Evolutionary conservation across 192 early-diverging fungal genomes (phyloP).

Genomic region (Podila clonocystis): DNA sequence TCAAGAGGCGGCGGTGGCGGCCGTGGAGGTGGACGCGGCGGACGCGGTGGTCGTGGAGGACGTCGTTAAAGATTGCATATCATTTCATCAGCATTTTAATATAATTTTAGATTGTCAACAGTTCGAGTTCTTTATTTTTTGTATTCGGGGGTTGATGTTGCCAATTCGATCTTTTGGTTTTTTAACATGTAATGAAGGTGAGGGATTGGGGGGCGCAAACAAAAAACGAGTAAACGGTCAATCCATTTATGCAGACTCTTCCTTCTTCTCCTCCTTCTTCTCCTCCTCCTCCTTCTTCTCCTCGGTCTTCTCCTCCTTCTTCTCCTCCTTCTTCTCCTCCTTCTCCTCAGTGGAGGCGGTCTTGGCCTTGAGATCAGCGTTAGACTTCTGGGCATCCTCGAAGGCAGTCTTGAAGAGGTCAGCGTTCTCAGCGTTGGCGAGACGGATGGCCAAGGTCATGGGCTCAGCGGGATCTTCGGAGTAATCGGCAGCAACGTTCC

Average conservation of each 20-base stretch:
- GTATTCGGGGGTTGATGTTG: conserved; percentile 1
- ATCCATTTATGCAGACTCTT: conserved; percentile 38
- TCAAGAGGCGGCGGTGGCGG: conserved; percentile 22
- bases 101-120: neutral
- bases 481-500: conserved; percentile 89
- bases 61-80: conserved; percentile 16
- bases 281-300: conserved; percentile 52
- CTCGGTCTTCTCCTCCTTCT: conserved; percentile 47
- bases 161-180: neutral
- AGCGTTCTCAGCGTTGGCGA: conserved; percentile 89
- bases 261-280: conserved; percentile 52
- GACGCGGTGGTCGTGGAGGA: conserved; percentile 24
- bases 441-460: conserved; percentile 94
- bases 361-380: conserved; percentile 81
- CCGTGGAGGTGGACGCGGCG: conserved; percentile 12
- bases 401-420: conserved; percentile 51
- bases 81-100: conserved; percentile 1
- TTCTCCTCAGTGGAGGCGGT: conserved; percentile 62
- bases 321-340: conserved; percentile 40
- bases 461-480: conserved; percentile 83
- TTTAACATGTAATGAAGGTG: too few species aligned
- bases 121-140: neutral
- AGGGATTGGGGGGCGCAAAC: neutral
- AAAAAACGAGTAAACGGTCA: neutral
- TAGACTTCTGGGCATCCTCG: conserved; percentile 90